A percentile compares a stretch with the other conserved stretches of the same genome.
phyloP scores from a whole-genome alignment of 2,329 filamentous ascomycete genomes.

The Ophiocordyceps camponoti-saundersi region DNA sequence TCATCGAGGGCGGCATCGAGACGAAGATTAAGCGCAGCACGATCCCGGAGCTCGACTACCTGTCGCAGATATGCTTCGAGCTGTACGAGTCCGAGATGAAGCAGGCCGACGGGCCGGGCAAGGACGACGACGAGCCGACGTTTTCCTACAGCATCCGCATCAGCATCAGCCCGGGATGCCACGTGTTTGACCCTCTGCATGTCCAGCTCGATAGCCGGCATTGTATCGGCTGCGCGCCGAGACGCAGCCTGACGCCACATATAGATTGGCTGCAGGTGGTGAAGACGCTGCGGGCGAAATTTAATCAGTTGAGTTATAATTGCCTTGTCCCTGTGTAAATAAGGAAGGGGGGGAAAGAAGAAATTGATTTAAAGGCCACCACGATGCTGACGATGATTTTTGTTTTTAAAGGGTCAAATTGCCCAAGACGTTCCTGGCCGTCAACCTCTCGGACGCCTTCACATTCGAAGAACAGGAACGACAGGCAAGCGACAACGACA shows the following conservation, averaged over 20 bases:
- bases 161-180: constrained; percentile 86
- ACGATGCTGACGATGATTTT: too few relatives aligned
- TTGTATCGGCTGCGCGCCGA: constrained; percentile 86
- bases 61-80: constrained; percentile 96
- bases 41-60: constrained; percentile 92
- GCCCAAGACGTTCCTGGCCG: constrained; percentile 47
- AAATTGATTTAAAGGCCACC: too few relatives aligned
- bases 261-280: constrained; percentile 95
- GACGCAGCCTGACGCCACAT: constrained; percentile 77
- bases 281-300: constrained; percentile 84
- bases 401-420: constrained; percentile 36
- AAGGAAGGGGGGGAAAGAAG: too few relatives aligned
- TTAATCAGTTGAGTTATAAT: constrained; percentile 59
- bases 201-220: constrained; percentile 93
- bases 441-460: constrained; percentile 47
- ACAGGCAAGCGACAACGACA: constrained; percentile 27
- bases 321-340: not conserved
- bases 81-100: constrained; percentile 87
- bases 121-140: constrained; percentile 52
- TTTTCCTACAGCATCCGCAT: constrained; percentile 96
- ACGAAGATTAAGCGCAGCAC: constrained; percentile 92
- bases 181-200: constrained; percentile 90
- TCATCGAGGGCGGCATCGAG: constrained; percentile 88
- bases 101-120: constrained; percentile 4
- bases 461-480: constrained; percentile 40